Base-by-base conservation (phyloP, 2,329 filamentous ascomycete species). In the Bipolaris sorokiniana region DNA sequence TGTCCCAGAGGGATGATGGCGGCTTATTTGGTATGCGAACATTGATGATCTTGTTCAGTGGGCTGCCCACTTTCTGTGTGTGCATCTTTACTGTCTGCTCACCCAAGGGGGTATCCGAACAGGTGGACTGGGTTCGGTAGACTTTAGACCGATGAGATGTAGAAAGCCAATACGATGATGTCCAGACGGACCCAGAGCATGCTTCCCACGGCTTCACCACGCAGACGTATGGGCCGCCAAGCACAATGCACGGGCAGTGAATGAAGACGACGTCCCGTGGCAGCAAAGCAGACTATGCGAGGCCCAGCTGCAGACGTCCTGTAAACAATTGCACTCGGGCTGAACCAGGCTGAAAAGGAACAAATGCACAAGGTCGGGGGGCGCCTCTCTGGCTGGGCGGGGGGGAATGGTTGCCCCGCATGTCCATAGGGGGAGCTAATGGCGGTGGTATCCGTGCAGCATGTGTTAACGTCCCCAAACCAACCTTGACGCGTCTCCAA, bases 1-100 rank as follows among this genome's bases (percentile, higher is more conserved):
- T 60, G 46, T 79, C 76, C 77, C 77, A 79, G 1, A 73, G 65
- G 11, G 68, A 65, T 0, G 67, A 69, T 1, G 67, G 48, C 2
- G 66, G 63, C 51, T 70, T 69, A 28, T 66, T 58, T 18, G 76
- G 75, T 16, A 78, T 56, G 38, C 75, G 74, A 5, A 77, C 75
- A 41, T 68, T 66, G 7, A 62, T 52, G 52, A 78, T 75, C 55
- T 67, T 74, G 18, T 50, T 61, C 41, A 76, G 51, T 22, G 54
- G 45, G 11, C 51, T 55, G n/a, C 56, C 60, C 46, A 53, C 51
- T 45, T 28, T 23, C 22, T 54, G 36, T 37, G 54, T 48, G 46
- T 54, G 42, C 53, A 54, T 51, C 18, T 36, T 54, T 38, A 20
- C 45, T 37, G n/a, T 40, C 38, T 54, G 41, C 48, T 28, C 45